phyloP scores from a whole-genome alignment of 1,284 basidiomycete species.

The Leccinum angustisporum region DNA sequence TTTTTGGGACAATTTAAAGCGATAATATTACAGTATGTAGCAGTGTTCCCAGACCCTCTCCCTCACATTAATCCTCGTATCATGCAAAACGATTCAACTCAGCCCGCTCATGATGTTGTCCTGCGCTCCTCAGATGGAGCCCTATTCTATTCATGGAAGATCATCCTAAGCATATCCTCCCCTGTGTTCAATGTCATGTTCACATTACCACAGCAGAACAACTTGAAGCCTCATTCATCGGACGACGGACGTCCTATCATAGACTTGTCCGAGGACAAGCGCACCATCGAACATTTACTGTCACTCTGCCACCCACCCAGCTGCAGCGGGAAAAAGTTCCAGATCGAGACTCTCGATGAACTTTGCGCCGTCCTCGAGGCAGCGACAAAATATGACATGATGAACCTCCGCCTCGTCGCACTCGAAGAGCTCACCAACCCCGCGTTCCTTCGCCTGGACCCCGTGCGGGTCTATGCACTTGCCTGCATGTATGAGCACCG shows the following conservation, averaged over 20 bases:
- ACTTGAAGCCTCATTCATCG: neutral
- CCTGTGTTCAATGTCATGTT: slow-evolving; percentile 34
- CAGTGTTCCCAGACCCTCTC: no score
- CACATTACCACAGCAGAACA: slow-evolving; percentile 17
- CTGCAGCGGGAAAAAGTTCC: neutral
- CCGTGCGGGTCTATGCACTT: slow-evolving; percentile 20
- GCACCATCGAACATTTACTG: slow-evolving; percentile 28
- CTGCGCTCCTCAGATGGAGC: slow-evolving; percentile 29
- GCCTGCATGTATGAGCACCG: slow-evolving; percentile 11
- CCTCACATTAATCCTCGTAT: neutral
- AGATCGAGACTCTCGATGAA: neutral
- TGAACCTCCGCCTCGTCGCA: neutral
- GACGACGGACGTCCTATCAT: slow-evolving; percentile 19
- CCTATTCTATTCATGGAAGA: slow-evolving; percentile 27
- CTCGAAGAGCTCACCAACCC: slow-evolving; percentile 8
- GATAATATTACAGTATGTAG: no score
- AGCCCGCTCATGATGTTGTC: slow-evolving; percentile 25
- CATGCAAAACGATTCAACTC: slow-evolving; percentile 12
- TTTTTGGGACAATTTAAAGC: no score
- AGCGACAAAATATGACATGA: slow-evolving; percentile 27
- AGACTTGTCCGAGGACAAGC: slow-evolving; percentile 29
- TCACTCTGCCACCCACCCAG: slow-evolving; percentile 29
- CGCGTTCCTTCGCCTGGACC: slow-evolving; percentile 4
- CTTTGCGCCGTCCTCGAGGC: slow-evolving; percentile 14
- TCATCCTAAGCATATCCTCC: slow-evolving; percentile 27